Conservation (phyloP, 192 early-diverging fungal genomes). For the Allomyces javanicus region DNA sequence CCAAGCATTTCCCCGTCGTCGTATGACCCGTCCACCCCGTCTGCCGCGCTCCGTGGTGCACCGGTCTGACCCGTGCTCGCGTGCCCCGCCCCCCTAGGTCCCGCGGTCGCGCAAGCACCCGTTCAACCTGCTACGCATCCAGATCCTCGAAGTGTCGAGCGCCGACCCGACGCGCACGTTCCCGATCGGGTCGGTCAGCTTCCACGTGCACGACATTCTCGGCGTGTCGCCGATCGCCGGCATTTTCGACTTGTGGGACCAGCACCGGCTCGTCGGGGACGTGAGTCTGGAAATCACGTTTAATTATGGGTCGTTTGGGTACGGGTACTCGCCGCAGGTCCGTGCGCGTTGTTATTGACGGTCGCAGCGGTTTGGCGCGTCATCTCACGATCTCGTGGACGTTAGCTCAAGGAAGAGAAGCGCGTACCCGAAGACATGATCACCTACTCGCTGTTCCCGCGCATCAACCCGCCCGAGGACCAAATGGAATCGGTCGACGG, state of each 20-base stretch:
- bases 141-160: slow-evolving; percentile 7
- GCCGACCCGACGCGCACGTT: not conserved
- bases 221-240: slow-evolving; percentile 15
- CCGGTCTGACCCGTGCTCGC: no score
- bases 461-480: slow-evolving; percentile 15
- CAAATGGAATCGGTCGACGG: slow-evolving; percentile 9
- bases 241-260: slow-evolving; percentile 16
- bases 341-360: not conserved
- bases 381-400: no score
- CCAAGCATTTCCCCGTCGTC: slow-evolving; percentile 21
- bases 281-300: slow-evolving; percentile 24
- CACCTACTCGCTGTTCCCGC: slow-evolving; percentile 20
- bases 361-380: not conserved
- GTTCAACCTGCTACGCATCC: slow-evolving; percentile 15
- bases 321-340: slow-evolving; percentile 21
- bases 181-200: slow-evolving; percentile 14
- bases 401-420: slow-evolving; percentile 15
- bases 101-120: slow-evolving; percentile 18
- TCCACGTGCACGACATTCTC: slow-evolving; percentile 28
- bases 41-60: no score
- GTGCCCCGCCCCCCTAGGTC: no score
- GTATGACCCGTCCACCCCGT: not conserved
- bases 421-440: slow-evolving; percentile 12
- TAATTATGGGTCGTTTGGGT: slow-evolving; percentile 26
- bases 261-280: slow-evolving; percentile 15